A percentile compares a stretch with the other conserved stretches of the same genome.
phyloP scores from a whole-genome alignment of 306 rosid species.

The Lathyrus aphaca region DNA sequence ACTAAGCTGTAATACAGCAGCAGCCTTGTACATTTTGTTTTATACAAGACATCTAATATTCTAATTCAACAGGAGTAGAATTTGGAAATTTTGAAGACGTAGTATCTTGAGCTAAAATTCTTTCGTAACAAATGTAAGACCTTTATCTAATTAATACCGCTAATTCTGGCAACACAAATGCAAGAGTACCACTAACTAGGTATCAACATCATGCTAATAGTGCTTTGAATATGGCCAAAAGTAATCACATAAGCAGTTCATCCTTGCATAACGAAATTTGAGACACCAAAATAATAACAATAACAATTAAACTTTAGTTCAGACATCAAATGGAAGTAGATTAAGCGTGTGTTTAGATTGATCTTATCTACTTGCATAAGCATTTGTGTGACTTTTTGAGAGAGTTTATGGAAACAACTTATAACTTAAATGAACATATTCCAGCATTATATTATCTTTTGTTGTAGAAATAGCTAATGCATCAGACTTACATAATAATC shows the following conservation, averaged over 20 bases:
- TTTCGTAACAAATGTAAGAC: constrained; percentile 2
- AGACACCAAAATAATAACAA: background rate
- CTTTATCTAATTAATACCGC: constrained; percentile 1
- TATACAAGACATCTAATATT: constrained; percentile 3
- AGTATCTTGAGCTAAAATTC: background rate
- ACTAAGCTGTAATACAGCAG: constrained; percentile 13
- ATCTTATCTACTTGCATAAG: background rate
- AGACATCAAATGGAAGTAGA: background rate
- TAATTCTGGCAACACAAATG: constrained; percentile 1
- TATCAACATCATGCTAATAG: background rate
- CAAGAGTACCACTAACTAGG: background rate
- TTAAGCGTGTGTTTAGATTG: background rate
- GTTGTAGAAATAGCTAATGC: background rate
- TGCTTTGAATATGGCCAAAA: constrained; percentile 3
- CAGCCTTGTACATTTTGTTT: constrained; percentile 8
- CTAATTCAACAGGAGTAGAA: background rate
- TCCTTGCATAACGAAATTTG: constrained; percentile 3
- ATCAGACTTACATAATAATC: background rate
- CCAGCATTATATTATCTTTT: background rate
- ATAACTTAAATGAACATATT: background rate
- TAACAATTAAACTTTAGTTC: background rate
- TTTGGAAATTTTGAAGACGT: background rate
- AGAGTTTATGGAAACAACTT: background rate
- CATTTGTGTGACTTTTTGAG: background rate
- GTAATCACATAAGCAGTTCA: constrained; percentile 10